These are phyloP conservation scores for Debaryomyces castellii DNA, from an alignment of 805 yeast species.

Conservation along the genomic window DNA sequence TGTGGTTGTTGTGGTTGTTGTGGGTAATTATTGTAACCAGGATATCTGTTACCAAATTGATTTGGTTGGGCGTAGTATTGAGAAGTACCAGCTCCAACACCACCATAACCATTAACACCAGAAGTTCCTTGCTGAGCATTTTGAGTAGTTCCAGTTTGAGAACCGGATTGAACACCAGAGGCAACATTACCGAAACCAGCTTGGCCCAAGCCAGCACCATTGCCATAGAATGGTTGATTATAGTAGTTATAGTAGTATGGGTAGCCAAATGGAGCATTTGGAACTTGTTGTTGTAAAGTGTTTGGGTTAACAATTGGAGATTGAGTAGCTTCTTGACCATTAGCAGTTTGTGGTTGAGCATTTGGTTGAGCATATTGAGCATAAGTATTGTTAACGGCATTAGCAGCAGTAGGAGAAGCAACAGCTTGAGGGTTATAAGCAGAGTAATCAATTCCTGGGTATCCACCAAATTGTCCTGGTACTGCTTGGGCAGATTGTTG, in stretches of 20 bases:
- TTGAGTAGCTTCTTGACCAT: constrained; percentile 19
- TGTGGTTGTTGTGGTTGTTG: constrained; percentile 15
- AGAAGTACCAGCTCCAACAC: constrained; percentile 13
- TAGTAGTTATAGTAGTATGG: constrained; percentile 44
- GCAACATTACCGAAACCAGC: constrained; percentile 16
- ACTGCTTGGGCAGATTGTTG: constrained; percentile 40
- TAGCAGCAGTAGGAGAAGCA: constrained; percentile 24
- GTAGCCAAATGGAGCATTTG: constrained; percentile 40
- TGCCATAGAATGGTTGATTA: constrained; percentile 40
- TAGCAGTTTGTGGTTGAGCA: constrained; percentile 15
- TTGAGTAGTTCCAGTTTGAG: constrained; percentile 15
- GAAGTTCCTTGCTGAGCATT: constrained; percentile 13
- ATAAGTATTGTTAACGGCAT: constrained; percentile 28
- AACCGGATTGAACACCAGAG: constrained; percentile 13
- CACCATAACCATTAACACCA: constrained; percentile 5
- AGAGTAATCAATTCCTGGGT: constrained; percentile 45
- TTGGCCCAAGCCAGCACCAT: constrained; percentile 28
- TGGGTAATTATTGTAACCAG: constrained; percentile 29
- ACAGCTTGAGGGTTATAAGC: constrained; percentile 36
- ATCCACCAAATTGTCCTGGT: constrained; percentile 42
- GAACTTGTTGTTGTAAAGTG: constrained; percentile 33
- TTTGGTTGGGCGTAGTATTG: constrained; percentile 29
- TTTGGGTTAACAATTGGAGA: constrained; percentile 23
- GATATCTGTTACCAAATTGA: constrained; percentile 30
- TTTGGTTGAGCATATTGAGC: constrained; percentile 22